phyloP scores from a whole-genome alignment of 352 stramenopile species.

The Globisporangium iwayamae region DNA sequence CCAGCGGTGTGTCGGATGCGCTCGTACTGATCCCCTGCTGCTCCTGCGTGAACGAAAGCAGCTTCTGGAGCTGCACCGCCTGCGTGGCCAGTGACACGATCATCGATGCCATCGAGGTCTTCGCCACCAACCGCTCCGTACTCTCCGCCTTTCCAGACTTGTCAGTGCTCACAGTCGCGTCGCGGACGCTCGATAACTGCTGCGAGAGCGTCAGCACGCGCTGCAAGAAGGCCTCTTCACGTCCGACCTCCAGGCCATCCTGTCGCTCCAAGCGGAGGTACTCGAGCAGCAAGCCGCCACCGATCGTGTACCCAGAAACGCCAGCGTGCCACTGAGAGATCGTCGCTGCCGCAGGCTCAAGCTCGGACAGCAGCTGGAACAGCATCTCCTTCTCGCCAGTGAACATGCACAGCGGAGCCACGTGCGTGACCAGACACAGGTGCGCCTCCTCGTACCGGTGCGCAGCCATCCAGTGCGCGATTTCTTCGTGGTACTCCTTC shows the following conservation, averaged over 20 bases:
- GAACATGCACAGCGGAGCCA: slow-evolving; percentile 64
- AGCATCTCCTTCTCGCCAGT: slow-evolving; percentile 53
- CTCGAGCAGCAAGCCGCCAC: slow-evolving; percentile 62
- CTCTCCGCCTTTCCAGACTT: slow-evolving; percentile 8
- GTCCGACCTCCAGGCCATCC: slow-evolving; percentile 46
- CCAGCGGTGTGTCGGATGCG: slow-evolving; percentile 25
- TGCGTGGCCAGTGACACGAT: slow-evolving; percentile 53
- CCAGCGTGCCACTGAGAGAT: slow-evolving; percentile 70
- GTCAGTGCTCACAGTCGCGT: slow-evolving; percentile 17
- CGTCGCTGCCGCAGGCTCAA: slow-evolving; percentile 46
- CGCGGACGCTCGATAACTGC: slow-evolving; percentile 39
- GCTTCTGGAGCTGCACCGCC: slow-evolving; percentile 45
- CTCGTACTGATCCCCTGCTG: slow-evolving; percentile 24
- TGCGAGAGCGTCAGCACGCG: slow-evolving; percentile 58
- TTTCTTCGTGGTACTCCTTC: slow-evolving; percentile 55
- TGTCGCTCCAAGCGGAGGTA: slow-evolving; percentile 66
- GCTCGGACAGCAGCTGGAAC: slow-evolving; percentile 44
- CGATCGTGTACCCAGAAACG: slow-evolving; percentile 40
- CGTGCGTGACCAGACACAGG: slow-evolving; percentile 46
- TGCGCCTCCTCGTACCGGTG: slow-evolving; percentile 62
- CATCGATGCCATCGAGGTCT: slow-evolving; percentile 62
- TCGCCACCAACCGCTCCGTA: slow-evolving; percentile 30
- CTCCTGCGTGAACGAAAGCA: slow-evolving; percentile 47
- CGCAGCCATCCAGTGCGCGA: slow-evolving; percentile 71
- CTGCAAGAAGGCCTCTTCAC: slow-evolving; percentile 56